Base-by-base conservation (phyloP, 371 early-diverging fungal species). In the Lichtheimia ornata region DNA sequence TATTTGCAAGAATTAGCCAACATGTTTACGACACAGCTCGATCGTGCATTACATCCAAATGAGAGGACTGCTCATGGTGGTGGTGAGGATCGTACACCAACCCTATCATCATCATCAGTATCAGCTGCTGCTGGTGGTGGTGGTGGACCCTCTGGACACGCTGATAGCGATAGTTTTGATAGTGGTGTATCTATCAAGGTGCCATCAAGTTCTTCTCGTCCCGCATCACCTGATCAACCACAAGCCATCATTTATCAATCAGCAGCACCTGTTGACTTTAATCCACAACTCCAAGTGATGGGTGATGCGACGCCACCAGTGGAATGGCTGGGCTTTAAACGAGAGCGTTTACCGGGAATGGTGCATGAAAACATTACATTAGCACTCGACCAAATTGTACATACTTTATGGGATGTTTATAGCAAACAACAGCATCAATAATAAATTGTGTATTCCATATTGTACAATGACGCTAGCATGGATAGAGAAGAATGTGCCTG, bases 271-370 rank as follows among this genome's bases (percentile, higher is more conserved):
- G 79, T 83, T 4, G 66, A 72, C 41, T 77, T 86, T 40, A 66
- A 80, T 22, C 84, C 84, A 45, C 83, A 84, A 53, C 58, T 86
- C 42, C 74, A 75, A 58, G 61, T 80, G 5, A 82, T 86, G 84
- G 86, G 83, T 1, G 86, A 86, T 58, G 86, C 86, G 0, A 86
- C 86, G 5, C 86, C 86, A 14, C 84, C 86, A 20, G 76, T 86
- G 6, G 86, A 86, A 68, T 86, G 86, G 86, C 62, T 84, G 2
- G 85, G 85, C 9, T 61, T 86, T 4, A 79, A 76, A 58, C 69
- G 82, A 58, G 82, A 83, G 53, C 73, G 75, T 25, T 58, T 86
- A 4, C 86, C 86, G 14, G 84, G 72, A 4, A 47, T 83, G 17
- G 71, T 83, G 14, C 85, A 85, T 60, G 77, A 76, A 66, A 66